Evolutionary conservation across 176 grass and related monocot species (phyloP), one percentile per base, ranked within the genome.

Genomic region (Tuctoria greenei): DNA sequence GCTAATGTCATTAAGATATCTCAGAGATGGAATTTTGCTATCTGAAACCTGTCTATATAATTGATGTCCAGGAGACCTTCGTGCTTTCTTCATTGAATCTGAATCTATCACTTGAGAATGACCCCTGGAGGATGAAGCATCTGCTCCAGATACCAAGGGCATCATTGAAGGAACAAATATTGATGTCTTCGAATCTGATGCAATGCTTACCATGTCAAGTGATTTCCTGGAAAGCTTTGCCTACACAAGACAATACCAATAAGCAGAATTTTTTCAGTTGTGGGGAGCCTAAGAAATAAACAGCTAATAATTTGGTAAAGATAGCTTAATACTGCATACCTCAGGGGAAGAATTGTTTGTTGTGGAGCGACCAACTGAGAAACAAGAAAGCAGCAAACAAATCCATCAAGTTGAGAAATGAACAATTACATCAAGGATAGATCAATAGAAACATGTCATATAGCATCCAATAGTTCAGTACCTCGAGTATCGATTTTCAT

Each of bases 21-120:
- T 89, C 41, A 92, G 91, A 88, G 91, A 97, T 80, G 84, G 81
- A 83, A 97, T 88, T 76, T 88, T 90, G 64, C 95, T 97, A 58
- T 97, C 91, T 0, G 91, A 93, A 62, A 97, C 78, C 82, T 93
- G 91, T 72, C 91, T 81, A 82, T 83, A 91, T 7, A 97, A 60
- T 71, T 93, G 91, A 81, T 93, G 89, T 7, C 91, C 86, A 24
- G 94, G 94, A 17, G 94, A 93, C 12, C 79, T 81, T 16, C 67
- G 78, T 67, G 88, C 87, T 82, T 89, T 93, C 64, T 84, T 93
- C 63, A 83, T 85, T 35, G 84, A 87, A 67, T 87, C 84, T 66
- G 72, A 73, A 47, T 86, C 87, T 26, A 67, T 74, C 40, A 64
- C 66, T 37, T 89, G 65, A 69, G 52, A 78, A 64, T 54, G 66